Evolutionary conservation across 805 yeast genomes (phyloP), one percentile per base, ranked within the genome.

Genomic region (Lipomyces mesembrius): DNA sequence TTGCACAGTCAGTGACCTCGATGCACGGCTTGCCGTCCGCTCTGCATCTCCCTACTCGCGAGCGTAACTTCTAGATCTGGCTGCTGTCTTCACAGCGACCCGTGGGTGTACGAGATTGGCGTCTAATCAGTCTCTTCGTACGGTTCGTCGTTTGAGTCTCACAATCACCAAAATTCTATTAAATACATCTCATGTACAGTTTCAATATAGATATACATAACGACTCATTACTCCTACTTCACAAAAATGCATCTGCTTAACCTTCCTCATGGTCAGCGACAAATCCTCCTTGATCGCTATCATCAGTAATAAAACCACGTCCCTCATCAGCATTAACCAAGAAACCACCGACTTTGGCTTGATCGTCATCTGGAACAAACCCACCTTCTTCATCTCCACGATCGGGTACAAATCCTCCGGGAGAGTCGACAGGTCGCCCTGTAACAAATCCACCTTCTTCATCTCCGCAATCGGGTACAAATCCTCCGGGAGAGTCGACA

Each of bases 301-400:
- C 67, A 3, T 25, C 66, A 6, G 63, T 39, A 14, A 53, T 29
- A 43, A 59, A 62, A 12, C 62, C 67, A 14, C 61, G 59, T 25
- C 37, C 61, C 11, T 66, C 68, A 17, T 54, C 37, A 6, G 8
- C 60, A 22, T 22, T 43, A 17, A 60, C 61, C 20, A 14, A 25
- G 34, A 22, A 32, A 25, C 60, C 60, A 25, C 61, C 61, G 11
- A 11, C 53, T 2, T 22, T 35, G 20, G 56, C 60, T 6, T n/a
- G 6, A 8, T 54, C 61, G 20, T 22, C 61, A 22, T 51, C 61
- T 25, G 61, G 64, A 27, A 29, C 14, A 39, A 43, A 58, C 25
- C 53, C 57, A 17, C 43, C 57, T 3, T 32, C 65, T 9, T 59
- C 61, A 14, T 57, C 52, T 29, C 25, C 61, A n/a, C 43, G 56